Conservation (phyloP, 306 rosid genomes). For the Cucurbita maxima region DNA sequence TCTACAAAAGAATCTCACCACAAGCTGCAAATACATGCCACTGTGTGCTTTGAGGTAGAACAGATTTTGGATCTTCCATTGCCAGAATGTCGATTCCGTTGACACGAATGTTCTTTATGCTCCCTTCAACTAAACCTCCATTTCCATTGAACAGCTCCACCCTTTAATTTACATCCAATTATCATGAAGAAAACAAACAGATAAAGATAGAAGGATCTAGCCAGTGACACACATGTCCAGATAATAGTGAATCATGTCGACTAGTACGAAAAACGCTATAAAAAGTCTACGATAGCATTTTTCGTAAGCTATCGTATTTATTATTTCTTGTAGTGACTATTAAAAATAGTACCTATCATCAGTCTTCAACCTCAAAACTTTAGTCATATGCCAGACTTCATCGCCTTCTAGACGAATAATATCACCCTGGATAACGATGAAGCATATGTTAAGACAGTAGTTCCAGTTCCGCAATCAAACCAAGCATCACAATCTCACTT, state of each 20-base stretch:
- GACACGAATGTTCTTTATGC: slow-evolving; percentile 41
- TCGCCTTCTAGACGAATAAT: slow-evolving; percentile 58
- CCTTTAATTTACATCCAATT: slow-evolving; percentile 31
- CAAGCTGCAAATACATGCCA: slow-evolving; percentile 77
- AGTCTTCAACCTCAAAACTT: slow-evolving; percentile 59
- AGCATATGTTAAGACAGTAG: not conserved
- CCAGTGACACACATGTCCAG: not conserved
- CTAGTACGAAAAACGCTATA: no score
- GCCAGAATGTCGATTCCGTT: slow-evolving; percentile 62
- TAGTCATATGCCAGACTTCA: slow-evolving; percentile 92
- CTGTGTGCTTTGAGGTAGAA: slow-evolving; percentile 44
- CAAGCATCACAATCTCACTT: not conserved
- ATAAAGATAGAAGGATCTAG: not conserved
- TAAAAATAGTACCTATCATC: slow-evolving; percentile 45
- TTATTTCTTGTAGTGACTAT: not conserved
- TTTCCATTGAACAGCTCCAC: slow-evolving; percentile 88
- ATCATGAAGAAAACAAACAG: not conserved
- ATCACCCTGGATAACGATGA: slow-evolving; percentile 40
- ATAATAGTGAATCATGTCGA: not conserved
- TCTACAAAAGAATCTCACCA: slow-evolving; percentile 29
- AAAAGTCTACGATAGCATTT: no score
- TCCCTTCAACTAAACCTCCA: slow-evolving; percentile 71
- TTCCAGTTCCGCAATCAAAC: not conserved
- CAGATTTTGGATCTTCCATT: slow-evolving; percentile 39
- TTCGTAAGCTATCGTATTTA: no score